Evolutionary conservation across 2,329 filamentous ascomycete genomes (phyloP), one percentile per base, ranked within the genome.

Genomic region (Exophiala sp.): DNA sequence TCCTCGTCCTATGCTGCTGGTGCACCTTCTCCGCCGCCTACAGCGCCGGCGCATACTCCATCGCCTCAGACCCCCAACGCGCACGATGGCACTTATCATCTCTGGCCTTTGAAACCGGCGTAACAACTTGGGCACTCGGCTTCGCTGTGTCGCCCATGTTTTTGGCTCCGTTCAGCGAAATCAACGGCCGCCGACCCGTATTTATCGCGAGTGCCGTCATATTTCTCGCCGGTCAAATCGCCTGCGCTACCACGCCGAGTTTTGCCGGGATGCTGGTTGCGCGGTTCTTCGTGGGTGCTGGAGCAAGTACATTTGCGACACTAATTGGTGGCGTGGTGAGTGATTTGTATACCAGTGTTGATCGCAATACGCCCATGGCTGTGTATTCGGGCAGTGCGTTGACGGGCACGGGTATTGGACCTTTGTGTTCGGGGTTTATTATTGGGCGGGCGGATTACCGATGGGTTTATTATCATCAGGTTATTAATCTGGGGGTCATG

Each of bases 261-360:
- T 83, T 88, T 58, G 81, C 81, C 0, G 89, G 87, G 2, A 87
- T 96, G 80, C 69, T 95, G 0, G 58, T 60, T 12, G 81, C 85
- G 0, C 82, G 91, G 1, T 88, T 96, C 66, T 78, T 94, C 43
- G 80, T 84, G 8, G 91, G 91, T 1, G 82, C 84, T n/a, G 88
- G 88, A 5, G 86, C 47, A 20, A 74, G 71, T 68, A 84, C 81
- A 0, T 95, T 95, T 66, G 90, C 87, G 41, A 94, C 89, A 18
- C 91, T 96, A 79, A 87, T 95, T 0, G 91, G 91, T n/a, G 91
- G 91, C 3, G 88, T 96, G 3, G 86, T 96, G 38, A 87, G 87
- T 47, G 91, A 96, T 65, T 81, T 96, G 54, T 96, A 91, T 73
- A 82, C 86, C 44, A 83, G 88, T 8, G 75, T 88, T 55, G 85